A percentile compares a stretch with the other conserved stretches of the same genome.
These are phyloP conservation scores for Melampsora americana DNA, from an alignment of 1,284 basidiomycete genomes.

Conservation along the genomic window DNA sequence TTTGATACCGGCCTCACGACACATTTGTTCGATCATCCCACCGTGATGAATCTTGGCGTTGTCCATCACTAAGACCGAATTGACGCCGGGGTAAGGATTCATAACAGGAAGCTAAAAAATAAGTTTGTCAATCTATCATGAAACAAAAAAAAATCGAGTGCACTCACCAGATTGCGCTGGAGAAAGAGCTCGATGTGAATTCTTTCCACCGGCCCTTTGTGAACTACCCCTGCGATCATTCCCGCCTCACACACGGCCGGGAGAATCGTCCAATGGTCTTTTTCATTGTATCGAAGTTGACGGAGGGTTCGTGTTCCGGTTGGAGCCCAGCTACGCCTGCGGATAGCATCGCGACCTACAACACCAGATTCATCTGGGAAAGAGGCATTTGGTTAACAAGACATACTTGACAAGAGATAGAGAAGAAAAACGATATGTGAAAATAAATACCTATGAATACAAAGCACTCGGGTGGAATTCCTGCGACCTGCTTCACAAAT, in stretches of 20 bases:
- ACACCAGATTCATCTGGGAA: background rate
- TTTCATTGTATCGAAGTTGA: background rate
- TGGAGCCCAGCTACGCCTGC: background rate
- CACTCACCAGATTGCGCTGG: conserved; percentile 6
- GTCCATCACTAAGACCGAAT: background rate
- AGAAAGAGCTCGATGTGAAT: conserved; percentile 6
- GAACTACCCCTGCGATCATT: background rate
- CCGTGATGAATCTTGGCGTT: conserved; percentile 20
- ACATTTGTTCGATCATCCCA: background rate
- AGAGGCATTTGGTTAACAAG: background rate
- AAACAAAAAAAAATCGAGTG: background rate
- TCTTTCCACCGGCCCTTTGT: background rate
- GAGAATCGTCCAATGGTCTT: background rate
- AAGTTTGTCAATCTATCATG: background rate
- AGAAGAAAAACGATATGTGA: background rate
- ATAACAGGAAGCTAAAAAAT: conserved; percentile 9
- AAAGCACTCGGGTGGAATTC: background rate
- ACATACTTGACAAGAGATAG: background rate
- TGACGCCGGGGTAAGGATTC: background rate
- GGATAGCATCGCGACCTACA: background rate
- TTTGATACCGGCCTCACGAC: background rate
- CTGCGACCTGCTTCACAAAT: background rate
- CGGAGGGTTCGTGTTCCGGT: background rate
- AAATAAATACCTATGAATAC: background rate
- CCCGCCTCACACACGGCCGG: background rate